Conservation (phyloP, 768 basidiomycete genomes). For the Mycena rosella region DNA sequence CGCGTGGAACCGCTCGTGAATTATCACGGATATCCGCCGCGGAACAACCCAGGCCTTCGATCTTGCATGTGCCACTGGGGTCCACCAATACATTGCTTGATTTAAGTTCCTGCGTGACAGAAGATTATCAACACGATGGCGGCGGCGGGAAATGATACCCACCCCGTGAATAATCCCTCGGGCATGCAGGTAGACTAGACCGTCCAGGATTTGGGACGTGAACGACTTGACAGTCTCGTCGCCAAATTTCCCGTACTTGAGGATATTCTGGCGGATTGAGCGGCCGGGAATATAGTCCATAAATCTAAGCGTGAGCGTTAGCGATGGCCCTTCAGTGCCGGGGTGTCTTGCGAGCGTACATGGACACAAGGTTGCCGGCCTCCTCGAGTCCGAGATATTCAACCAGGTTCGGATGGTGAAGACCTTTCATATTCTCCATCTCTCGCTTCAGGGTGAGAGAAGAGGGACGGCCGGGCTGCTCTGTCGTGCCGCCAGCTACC, state of each 20-base stretch:
- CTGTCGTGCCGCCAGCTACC: background rate
- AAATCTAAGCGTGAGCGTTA: constrained; percentile 60
- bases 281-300: constrained; percentile 87
- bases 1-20: constrained; percentile 49
- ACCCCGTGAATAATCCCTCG: constrained; percentile 80
- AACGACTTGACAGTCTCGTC: constrained; percentile 80
- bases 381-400: constrained; percentile 83
- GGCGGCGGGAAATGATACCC: constrained; percentile 28
- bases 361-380: constrained; percentile 69
- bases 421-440: constrained; percentile 80
- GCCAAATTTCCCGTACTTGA: constrained; percentile 77
- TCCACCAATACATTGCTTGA: constrained; percentile 87
- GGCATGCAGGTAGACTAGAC: constrained; percentile 78
- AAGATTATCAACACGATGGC: constrained; percentile 3
- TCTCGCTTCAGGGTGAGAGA: constrained; percentile 78
- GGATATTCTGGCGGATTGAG: constrained; percentile 75
- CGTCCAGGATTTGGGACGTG: constrained; percentile 77
- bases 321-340: background rate
- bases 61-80: constrained; percentile 79
- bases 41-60: constrained; percentile 57
- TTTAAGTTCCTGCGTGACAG: constrained; percentile 72
- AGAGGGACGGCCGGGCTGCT: constrained; percentile 21
- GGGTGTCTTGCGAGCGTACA: constrained; percentile 56
- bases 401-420: constrained; percentile 85
- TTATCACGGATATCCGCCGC: constrained; percentile 57